phyloP scores from a whole-genome alignment of 768 basidiomycete species.

The Trametes cingulata region DNA sequence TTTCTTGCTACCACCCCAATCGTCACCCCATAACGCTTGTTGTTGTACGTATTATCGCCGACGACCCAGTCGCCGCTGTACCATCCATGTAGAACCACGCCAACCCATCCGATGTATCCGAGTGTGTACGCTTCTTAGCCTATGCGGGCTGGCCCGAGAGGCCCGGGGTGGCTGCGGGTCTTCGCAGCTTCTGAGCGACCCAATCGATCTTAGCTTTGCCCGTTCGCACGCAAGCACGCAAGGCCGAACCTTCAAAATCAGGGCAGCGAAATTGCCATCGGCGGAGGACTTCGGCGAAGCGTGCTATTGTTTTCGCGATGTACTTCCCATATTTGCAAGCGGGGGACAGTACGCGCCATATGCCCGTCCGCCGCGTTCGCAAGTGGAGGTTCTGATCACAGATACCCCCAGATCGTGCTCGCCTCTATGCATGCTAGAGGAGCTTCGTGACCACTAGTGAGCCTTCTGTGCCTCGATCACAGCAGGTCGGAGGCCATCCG shows the following conservation, averaged over 20 bases:
- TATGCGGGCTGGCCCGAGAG: no score
- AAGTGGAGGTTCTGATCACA: neutral
- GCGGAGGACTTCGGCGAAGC: neutral
- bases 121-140: no score
- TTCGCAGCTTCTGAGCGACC: no score
- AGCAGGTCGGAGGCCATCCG: no score
- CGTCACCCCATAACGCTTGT: neutral
- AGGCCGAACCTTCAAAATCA: neutral
- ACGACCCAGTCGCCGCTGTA: neutral
- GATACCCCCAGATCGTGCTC: neutral
- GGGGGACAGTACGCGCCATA: neutral
- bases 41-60: slow-evolving; percentile 8
- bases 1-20: no score
- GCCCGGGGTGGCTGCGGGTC: no score
- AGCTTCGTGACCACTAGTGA: neutral
- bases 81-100: neutral
- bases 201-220: no score
- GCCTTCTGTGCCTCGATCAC: no score
- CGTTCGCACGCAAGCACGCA: no score
- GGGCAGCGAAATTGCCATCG: neutral
- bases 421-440: neutral
- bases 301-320: neutral
- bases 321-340: neutral
- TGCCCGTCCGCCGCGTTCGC: neutral
- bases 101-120: neutral